Percentiles rank a stretch among this genome's conserved stretches.
phyloP scores from a whole-genome alignment of 2,329 filamentous ascomycete species.

The Exophiala lecanii-corni region DNA sequence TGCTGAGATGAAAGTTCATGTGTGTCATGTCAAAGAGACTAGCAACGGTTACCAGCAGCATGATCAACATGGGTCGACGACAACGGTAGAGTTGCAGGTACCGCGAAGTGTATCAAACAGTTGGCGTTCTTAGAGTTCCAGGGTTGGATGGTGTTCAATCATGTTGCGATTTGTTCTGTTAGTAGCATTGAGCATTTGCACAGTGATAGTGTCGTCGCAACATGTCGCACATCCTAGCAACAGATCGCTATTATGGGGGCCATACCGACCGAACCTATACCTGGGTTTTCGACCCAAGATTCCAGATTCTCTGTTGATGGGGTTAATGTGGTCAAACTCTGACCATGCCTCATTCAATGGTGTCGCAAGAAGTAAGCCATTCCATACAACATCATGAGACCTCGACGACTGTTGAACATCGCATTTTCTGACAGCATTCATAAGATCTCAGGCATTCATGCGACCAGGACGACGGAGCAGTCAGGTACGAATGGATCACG shows the following conservation, averaged over 20 bases:
- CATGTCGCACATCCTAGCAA: conserved; percentile 43
- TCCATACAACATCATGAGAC: too few species aligned
- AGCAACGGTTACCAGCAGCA: too few species aligned
- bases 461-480: conserved; percentile 88
- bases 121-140: too few species aligned
- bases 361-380: conserved; percentile 67
- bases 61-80: too few species aligned
- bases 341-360: conserved; percentile 61
- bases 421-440: conserved; percentile 60
- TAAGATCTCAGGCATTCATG: conserved; percentile 62
- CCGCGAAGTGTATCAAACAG: too few species aligned
- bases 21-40: too few species aligned
- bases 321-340: conserved; percentile 83
- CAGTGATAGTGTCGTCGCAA: conserved; percentile 44
- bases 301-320: conserved; percentile 73
- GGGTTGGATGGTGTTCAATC: too few species aligned
- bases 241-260: conserved; percentile 86
- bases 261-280: conserved; percentile 88
- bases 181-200: neutral
- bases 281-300: conserved; percentile 80
- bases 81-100: too few species aligned
- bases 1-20: too few species aligned
- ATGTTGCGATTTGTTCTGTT: neutral
- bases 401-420: neutral
- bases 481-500: conserved; percentile 93